A percentile compares a stretch with the other conserved stretches of the same genome.
phyloP scores from a whole-genome alignment of 768 basidiomycete genomes.

The Phylloporus arenicola region DNA sequence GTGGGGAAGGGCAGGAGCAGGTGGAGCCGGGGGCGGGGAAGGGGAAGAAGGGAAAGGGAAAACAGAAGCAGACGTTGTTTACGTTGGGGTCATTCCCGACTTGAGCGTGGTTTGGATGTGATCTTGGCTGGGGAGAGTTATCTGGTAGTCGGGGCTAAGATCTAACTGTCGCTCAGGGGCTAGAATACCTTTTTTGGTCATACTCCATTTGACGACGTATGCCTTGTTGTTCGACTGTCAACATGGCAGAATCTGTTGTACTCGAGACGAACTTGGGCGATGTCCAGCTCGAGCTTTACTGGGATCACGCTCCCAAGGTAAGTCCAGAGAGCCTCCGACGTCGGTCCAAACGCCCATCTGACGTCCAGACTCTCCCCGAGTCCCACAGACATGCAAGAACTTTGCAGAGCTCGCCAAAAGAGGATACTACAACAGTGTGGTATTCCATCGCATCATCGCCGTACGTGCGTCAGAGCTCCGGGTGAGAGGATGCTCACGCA shows the following conservation, averaged over 20 bases:
- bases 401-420: conserved; percentile 86
- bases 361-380: conserved; percentile 7
- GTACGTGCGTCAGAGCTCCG: conserved; percentile 38
- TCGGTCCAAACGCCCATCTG: background rate
- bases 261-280: conserved; percentile 84
- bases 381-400: conserved; percentile 83
- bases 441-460: conserved; percentile 89
- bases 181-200: background rate
- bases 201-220: background rate
- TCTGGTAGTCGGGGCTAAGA: too few species aligned
- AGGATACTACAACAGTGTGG: conserved; percentile 86
- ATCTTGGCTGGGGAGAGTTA: background rate
- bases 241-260: conserved; percentile 48
- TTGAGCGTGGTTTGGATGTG: conserved; percentile 5
- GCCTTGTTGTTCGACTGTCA: background rate
- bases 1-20: conserved; percentile 1
- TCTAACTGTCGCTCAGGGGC: background rate
- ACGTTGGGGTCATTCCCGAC: conserved; percentile 50
- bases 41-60: conserved; percentile 74
- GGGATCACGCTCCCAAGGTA: conserved; percentile 80
- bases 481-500: background rate
- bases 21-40: conserved; percentile 25
- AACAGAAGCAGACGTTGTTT: conserved; percentile 82
- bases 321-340: conserved; percentile 4
- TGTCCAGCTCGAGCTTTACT: conserved; percentile 87